Base-by-base conservation (phyloP, 306 rosid species). In the Prunus fruticosa region DNA sequence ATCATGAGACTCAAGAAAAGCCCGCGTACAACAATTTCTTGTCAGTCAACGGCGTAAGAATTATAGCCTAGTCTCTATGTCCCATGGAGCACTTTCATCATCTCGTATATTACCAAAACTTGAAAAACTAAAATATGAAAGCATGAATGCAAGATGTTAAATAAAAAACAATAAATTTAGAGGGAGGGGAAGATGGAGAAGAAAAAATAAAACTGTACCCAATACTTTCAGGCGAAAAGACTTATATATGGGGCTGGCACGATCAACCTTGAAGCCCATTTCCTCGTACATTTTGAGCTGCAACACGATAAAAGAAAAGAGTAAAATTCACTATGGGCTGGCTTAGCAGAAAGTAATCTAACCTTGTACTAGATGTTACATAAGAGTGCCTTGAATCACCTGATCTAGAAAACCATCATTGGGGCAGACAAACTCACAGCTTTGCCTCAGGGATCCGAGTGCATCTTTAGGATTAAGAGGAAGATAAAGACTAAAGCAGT, bases 241-340 rank as follows among this genome's bases (percentile, higher is more conserved):
- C 87, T 81, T 95, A 84, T 92, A 95, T 74, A 88, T 57, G 61
- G 93, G 78, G 81, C 90, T 88, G 49, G 90, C 84, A 47, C 54
- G 87, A 86, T 95, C 97, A 60, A 92, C 96, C 93, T 88, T 89
- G 86, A 90, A 95, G 75, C 91, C 95, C 99, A 95, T 95, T 81
- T 84, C 85, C 80, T 95, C 99, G 28, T 85, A 95, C 92, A 95
- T 78, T 83, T 88, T 87, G 74, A 95, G 85, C 98, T 92, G 88
- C 66, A 72, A 60, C 11, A 61, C 4, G 51, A 79, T 16, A n/a
- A n/a, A n/a, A n/a, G n/a, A n/a, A n/a, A n/a, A n/a, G n/a, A n/a
- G n/a, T n/a, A n/a, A n/a, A n/a, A 63, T 56, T 46, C 76, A 66
- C 20, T 76, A 64, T 47, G 58, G 46, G 64, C 50, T 69, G 38